Percentiles rank a stretch among this genome's conserved stretches.
phyloP scores from a whole-genome alignment of 495 filamentous ascomycete genomes.

The Xylaria castorea region DNA sequence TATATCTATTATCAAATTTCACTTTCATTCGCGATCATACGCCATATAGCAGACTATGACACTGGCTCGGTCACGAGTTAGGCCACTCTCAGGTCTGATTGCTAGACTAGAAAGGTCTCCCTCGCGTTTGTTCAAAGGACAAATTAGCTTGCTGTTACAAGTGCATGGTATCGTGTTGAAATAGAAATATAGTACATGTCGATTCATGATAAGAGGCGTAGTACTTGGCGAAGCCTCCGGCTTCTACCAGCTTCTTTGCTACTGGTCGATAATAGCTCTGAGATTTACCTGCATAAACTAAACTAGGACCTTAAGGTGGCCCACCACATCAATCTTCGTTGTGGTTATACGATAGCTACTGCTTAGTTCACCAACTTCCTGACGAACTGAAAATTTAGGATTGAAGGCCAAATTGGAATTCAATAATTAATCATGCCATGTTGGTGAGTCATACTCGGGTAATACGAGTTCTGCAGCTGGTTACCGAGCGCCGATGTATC shows the following conservation, averaged over 20 bases:
- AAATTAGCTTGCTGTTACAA: background rate
- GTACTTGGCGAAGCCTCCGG: background rate
- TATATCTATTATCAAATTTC: background rate
- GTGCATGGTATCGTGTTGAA: background rate
- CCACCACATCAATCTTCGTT: background rate
- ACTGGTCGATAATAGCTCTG: background rate
- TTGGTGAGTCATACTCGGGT: background rate
- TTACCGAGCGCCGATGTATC: background rate
- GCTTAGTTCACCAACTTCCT: background rate
- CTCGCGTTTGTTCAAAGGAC: background rate
- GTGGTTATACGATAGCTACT: background rate
- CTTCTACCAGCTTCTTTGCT: background rate
- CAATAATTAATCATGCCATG: background rate
- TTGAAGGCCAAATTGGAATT: background rate
- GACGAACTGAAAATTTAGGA: background rate
- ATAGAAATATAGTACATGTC: background rate
- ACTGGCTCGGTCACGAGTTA: background rate
- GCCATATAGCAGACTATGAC: background rate
- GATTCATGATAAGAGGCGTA: background rate
- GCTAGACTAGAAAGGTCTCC: background rate
- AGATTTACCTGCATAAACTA: background rate
- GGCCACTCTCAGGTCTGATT: background rate
- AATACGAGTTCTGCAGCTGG: background rate
- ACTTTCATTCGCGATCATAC: background rate
- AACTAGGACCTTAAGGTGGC: background rate